Base-by-base conservation (phyloP, 306 rosid species). In the Castanospermum australe region DNA sequence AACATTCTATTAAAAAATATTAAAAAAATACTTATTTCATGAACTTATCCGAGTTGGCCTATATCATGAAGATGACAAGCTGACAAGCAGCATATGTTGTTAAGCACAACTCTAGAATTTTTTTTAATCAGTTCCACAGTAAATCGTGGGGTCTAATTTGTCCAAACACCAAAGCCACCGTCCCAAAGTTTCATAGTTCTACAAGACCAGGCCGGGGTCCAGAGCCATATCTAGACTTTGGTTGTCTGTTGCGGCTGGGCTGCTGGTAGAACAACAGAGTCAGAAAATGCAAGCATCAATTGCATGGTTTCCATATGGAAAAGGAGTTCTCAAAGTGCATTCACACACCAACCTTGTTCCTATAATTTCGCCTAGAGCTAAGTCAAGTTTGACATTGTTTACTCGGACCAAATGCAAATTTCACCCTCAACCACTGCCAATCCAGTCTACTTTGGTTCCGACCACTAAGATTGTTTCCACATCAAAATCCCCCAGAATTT, bases 271-370 rank as follows among this genome's bases (percentile, higher is more conserved):
- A 42, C 69, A 48, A 18, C 15, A 38, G 9, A 47, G 8, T 10
- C 4, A 30, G 47, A 69, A 45, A 64, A 88, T 92, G 94, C 88
- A 61, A 68, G 55, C 88, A 9, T 73, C 87, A 54, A 67, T 86
- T 2, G 68, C 89, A 17, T 63, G 30, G 76, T 41, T 76, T 60
- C 75, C 68, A 32, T 17, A 52, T 74, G 69, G 80, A 71, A 56
- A 73, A 12, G 24, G 32, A 25, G 17, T 63, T 67, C 22, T 82
- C 85, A 76, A n/a, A 59, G 33, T 76, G 52, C 80, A 56, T 1
- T 50, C 82, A 67, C 74, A 7, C 70, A 22, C 73, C 65, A 51
- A 21, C 14, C 15, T 82, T 39, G 33, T 81, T 55, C 45, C 88
- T 10, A 30, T 2, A 33, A 21, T 30, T 47, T 28, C 71, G 10